Evolutionary conservation across 1,284 basidiomycete genomes (phyloP).

Genomic region (Hortiboletus rubellus): DNA sequence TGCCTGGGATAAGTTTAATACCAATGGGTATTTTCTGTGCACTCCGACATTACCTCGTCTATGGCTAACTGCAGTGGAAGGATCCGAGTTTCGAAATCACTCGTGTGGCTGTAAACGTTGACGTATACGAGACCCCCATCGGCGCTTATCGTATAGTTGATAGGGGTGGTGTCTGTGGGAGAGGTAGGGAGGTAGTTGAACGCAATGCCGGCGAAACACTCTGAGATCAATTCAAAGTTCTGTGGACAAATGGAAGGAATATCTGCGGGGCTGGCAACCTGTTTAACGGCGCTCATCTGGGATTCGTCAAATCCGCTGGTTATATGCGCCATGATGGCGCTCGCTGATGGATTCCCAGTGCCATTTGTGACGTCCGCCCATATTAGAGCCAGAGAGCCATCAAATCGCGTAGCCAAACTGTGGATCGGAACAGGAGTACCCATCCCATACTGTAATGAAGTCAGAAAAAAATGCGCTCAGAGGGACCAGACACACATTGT

Average conservation of each 20-base stretch:
- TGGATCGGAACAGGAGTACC: slow-evolving; percentile 56
- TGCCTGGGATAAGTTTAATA: slow-evolving; percentile 41
- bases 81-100: slow-evolving; percentile 68
- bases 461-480: slow-evolving; percentile 6
- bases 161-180: slow-evolving; percentile 36
- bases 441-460: slow-evolving; percentile 57
- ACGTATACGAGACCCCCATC: slow-evolving; percentile 66
- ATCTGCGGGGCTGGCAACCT: slow-evolving; percentile 48
- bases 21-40: background rate
- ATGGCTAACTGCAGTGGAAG: slow-evolving; percentile 78
- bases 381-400: slow-evolving; percentile 53
- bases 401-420: slow-evolving; percentile 50
- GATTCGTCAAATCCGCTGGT: slow-evolving; percentile 47
- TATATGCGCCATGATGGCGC: slow-evolving; percentile 57
- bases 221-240: slow-evolving; percentile 69
- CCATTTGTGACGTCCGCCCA: slow-evolving; percentile 66
- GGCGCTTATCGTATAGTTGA: slow-evolving; percentile 72
- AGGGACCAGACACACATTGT: slow-evolving; percentile 26
- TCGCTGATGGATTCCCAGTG: slow-evolving; percentile 49
- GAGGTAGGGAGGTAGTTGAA: slow-evolving; percentile 60
- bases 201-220: slow-evolving; percentile 70
- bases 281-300: slow-evolving; percentile 48
- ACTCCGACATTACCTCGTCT: slow-evolving; percentile 52
- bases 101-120: slow-evolving; percentile 62
- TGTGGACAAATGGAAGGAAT: slow-evolving; percentile 64